phyloP scores from a whole-genome alignment of 169 alveolate species.

The Cryptosporidium viatorum region DNA sequence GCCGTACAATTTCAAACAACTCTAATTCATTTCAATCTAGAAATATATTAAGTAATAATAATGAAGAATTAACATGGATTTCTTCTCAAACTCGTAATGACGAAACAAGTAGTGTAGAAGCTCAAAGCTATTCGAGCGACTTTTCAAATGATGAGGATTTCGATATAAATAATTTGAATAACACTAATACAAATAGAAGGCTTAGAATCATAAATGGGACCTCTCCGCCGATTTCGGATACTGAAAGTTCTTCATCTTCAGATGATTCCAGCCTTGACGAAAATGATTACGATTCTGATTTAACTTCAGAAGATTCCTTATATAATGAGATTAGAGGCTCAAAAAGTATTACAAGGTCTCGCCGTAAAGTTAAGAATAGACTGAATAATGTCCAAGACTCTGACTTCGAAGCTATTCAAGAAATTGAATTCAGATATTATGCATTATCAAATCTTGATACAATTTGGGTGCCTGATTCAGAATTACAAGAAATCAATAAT shows the following conservation, averaged over 20 bases:
- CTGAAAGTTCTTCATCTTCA: slow-evolving; percentile 23
- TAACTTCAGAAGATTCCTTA: slow-evolving; percentile 66
- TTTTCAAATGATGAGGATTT: slow-evolving; percentile 25
- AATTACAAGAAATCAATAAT: background rate
- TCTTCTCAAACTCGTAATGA: slow-evolving; percentile 4
- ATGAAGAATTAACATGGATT: slow-evolving; percentile 9
- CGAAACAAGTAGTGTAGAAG: slow-evolving; percentile 17
- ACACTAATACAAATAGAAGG: background rate
- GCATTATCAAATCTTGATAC: background rate
- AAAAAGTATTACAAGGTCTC: background rate
- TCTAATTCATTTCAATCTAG: background rate
- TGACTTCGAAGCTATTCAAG: slow-evolving; percentile 1
- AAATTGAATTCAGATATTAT: slow-evolving; percentile 40
- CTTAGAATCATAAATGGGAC: background rate
- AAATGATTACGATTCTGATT: slow-evolving; percentile 23
- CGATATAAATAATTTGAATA: background rate
- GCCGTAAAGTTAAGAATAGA: slow-evolving; percentile 4
- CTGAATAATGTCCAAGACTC: background rate
- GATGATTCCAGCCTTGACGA: slow-evolving; percentile 31
- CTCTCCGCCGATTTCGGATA: background rate
- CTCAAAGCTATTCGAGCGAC: slow-evolving; percentile 15
- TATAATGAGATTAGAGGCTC: slow-evolving; percentile 31
- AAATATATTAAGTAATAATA: background rate
- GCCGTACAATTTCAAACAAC: background rate
- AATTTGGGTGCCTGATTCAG: slow-evolving; percentile 43